Evolutionary conservation across 2,329 filamentous ascomycete species (phyloP).

Genomic region (Monosporascus cannonballus): DNA sequence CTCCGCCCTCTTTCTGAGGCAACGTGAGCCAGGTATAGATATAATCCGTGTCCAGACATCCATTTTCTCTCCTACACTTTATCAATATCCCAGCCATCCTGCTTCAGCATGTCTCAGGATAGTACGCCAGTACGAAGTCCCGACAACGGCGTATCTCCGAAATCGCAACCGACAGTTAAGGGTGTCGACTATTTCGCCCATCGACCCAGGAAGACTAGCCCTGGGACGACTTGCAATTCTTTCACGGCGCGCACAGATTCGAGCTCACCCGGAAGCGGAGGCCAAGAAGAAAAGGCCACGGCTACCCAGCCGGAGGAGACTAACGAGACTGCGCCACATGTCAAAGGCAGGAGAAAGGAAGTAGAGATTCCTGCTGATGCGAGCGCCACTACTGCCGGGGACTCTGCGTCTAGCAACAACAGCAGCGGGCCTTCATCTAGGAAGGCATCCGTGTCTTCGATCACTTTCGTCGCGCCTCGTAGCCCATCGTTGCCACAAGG

Average conservation of each 20-base stretch:
- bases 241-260: conserved; percentile 6
- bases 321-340: neutral
- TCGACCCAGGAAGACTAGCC: conserved; percentile 10
- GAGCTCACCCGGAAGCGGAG: conserved; percentile 6
- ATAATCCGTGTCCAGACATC: conserved; percentile 6
- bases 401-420: conserved; percentile 29
- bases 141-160: conserved; percentile 21
- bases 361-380: conserved; percentile 23
- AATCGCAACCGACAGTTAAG: conserved; percentile 18
- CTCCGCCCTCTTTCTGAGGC: conserved; percentile 38
- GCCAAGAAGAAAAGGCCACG: conserved; percentile 7
- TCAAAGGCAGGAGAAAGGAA: conserved; percentile 17
- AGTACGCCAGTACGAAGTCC: conserved; percentile 17
- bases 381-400: conserved; percentile 27
- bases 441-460: conserved; percentile 42
- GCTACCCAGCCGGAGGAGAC: neutral
- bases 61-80: conserved; percentile 5
- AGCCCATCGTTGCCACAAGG: conserved; percentile 44
- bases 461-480: conserved; percentile 38
- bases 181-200: conserved; percentile 22
- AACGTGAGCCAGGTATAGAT: conserved; percentile 32
- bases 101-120: conserved; percentile 19
- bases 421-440: conserved; percentile 29
- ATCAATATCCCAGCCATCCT: conserved; percentile 8
- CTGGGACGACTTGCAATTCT: conserved; percentile 1